Conservation (phyloP, 2,329 filamentous ascomycete species). For the Fusarium siculi region DNA sequence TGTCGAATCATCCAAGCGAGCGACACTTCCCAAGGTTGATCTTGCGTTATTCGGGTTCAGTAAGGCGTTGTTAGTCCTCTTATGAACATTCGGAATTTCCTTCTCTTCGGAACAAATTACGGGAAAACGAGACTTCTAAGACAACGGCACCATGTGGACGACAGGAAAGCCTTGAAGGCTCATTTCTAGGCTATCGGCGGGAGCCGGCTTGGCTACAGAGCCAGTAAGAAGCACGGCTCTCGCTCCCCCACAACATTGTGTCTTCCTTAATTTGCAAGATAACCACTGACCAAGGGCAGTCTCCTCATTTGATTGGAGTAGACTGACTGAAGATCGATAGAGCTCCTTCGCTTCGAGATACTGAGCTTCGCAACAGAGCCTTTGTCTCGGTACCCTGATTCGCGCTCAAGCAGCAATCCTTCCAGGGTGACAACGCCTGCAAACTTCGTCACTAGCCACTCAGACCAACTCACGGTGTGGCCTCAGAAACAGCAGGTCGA, state of each 20-base stretch:
- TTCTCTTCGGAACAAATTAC: background rate
- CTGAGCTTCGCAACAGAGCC: background rate
- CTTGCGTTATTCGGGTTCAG: background rate
- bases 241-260: slow-evolving; percentile 13
- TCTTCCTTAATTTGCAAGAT: background rate
- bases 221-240: slow-evolving; percentile 16
- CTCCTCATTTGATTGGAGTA: slow-evolving; percentile 7
- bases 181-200: slow-evolving; percentile 31
- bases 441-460: slow-evolving; percentile 7
- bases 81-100: background rate
- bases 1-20: background rate
- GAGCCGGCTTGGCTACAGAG: slow-evolving; percentile 28
- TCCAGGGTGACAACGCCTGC: slow-evolving; percentile 1
- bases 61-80: background rate
- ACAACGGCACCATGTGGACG: slow-evolving; percentile 7
- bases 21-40: background rate
- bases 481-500: slow-evolving; percentile 35
- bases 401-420: slow-evolving; percentile 2
- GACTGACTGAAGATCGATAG: slow-evolving; percentile 3
- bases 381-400: slow-evolving; percentile 3
- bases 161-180: background rate
- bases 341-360: background rate
- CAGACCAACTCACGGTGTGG: slow-evolving; percentile 26
- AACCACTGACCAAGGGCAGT: slow-evolving; percentile 1
- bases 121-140: background rate